Percentiles rank a stretch among this genome's conserved stretches.
Conservation (phyloP, 352 stramenopile species). For the Phytophthora brassicae region DNA sequence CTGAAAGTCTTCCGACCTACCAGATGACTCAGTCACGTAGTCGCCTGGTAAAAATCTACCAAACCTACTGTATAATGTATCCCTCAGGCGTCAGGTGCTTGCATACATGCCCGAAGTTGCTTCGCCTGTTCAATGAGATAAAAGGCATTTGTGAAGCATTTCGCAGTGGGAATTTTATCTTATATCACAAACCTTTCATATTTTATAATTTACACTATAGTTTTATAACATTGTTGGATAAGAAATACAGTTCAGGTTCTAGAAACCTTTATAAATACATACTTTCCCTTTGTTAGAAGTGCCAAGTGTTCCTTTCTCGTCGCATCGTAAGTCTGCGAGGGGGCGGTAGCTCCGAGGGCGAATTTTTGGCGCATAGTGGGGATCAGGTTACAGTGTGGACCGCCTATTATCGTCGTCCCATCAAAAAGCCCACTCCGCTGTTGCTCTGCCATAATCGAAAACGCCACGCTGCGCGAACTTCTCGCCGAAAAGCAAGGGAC, state of each 20-base stretch:
- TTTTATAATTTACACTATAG: not conserved
- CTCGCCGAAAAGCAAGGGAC: constrained; percentile 8
- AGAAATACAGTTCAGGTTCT: no score
- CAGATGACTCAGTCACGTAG: constrained; percentile 19
- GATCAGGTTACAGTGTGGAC: constrained; percentile 27
- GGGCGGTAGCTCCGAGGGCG: constrained; percentile 19
- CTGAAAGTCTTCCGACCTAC: constrained; percentile 13
- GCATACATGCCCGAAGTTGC: constrained; percentile 1
- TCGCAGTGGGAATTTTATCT: constrained; percentile 3
- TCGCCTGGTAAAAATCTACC: not conserved
- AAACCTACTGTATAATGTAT: no score
- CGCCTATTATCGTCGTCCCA: constrained; percentile 14
- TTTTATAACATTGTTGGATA: no score
- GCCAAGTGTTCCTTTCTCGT: constrained; percentile 5
- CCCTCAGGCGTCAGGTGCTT: not conserved
- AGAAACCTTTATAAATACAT: constrained; percentile 7
- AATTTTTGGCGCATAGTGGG: constrained; percentile 29
- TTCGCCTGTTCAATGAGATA: constrained; percentile 14
- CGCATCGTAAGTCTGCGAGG: constrained; percentile 21
- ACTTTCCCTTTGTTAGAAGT: not conserved
- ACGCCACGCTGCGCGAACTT: constrained; percentile 27
- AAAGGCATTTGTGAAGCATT: no score
- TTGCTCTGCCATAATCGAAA: constrained; percentile 31
- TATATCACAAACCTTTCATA: constrained; percentile 16
- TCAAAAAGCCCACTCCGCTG: constrained; percentile 14